A percentile compares a stretch with the other conserved stretches of the same genome.
Conservation (phyloP, 768 basidiomycete genomes). For the Termitomyces sp. region DNA sequence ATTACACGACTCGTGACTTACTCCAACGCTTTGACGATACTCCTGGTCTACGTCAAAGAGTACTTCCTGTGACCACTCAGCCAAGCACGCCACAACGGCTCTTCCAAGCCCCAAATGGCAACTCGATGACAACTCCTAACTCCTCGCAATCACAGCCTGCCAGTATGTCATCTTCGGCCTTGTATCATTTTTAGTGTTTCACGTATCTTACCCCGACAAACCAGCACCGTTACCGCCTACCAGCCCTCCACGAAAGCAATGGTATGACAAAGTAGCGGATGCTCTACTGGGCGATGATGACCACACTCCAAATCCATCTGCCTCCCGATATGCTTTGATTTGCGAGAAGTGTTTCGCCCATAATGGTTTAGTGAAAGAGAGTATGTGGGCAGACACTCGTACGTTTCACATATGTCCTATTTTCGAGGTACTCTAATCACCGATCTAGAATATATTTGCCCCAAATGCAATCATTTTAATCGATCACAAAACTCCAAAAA, state of each 20-base stretch:
- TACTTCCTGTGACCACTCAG: conserved; percentile 17
- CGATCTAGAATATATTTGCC: conserved; percentile 73
- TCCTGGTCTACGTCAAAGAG: conserved; percentile 39
- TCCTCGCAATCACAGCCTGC: conserved; percentile 2
- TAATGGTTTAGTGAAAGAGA: conserved; percentile 84
- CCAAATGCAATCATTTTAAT: conserved; percentile 85
- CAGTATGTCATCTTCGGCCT: conserved; percentile 2
- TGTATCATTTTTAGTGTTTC: not conserved
- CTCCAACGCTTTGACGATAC: conserved; percentile 85
- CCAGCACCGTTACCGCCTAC: conserved; percentile 24
- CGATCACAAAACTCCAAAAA: conserved; percentile 36
- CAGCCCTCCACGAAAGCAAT: conserved; percentile 58
- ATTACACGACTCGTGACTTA: conserved; percentile 85
- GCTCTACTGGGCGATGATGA: conserved; percentile 82
- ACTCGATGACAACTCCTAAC: conserved; percentile 5
- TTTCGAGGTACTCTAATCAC: not conserved
- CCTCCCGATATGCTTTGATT: conserved; percentile 74
- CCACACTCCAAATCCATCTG: conserved; percentile 31
- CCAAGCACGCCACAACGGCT: conserved; percentile 22
- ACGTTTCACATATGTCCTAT: conserved; percentile 25
- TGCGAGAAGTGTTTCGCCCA: conserved; percentile 85
- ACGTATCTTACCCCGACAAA: not conserved
- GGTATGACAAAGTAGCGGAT: conserved; percentile 88
- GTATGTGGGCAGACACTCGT: conserved; percentile 80
- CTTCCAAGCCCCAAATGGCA: conserved; percentile 19